Conservation (phyloP, 2,329 filamentous ascomycete species). For the Fusarium sp. region DNA sequence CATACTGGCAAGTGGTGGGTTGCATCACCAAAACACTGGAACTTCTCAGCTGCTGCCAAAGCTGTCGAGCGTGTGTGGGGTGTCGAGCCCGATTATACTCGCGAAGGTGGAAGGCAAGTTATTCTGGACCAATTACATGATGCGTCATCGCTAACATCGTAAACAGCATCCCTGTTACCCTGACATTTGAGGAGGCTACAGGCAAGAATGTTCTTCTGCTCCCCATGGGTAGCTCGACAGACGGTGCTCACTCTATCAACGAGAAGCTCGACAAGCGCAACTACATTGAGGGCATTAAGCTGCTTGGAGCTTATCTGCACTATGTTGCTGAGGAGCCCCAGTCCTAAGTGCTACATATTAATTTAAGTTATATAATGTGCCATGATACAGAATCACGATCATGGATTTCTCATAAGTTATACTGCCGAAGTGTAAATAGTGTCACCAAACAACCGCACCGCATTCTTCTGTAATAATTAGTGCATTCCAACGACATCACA, state of each 20-base stretch:
- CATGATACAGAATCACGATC: conserved; percentile 15
- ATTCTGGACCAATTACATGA: neutral
- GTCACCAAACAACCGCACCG: neutral
- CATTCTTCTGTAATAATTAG: neutral
- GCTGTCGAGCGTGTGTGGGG: conserved; percentile 97
- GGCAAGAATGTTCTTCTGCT: conserved; percentile 97
- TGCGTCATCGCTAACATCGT: conserved; percentile 28
- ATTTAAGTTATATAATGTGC: conserved; percentile 24
- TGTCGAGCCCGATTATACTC: conserved; percentile 92
- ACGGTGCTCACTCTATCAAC: conserved; percentile 97
- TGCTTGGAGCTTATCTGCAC: conserved; percentile 94
- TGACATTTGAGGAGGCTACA: conserved; percentile 97
- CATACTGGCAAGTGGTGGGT: conserved; percentile 99
- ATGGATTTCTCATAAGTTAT: neutral
- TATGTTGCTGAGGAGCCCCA: conserved; percentile 92
- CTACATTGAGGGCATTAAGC: conserved; percentile 98
- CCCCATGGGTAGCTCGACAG: conserved; percentile 97
- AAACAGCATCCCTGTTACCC: conserved; percentile 88
- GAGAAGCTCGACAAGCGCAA: conserved; percentile 98
- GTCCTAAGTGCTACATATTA: conserved; percentile 41
- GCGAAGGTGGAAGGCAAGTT: conserved; percentile 88
- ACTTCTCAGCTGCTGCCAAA: conserved; percentile 94
- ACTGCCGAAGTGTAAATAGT: neutral
- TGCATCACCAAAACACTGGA: conserved; percentile 97
- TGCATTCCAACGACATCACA: neutral